These are phyloP conservation scores for Verticillium nubilum DNA, from an alignment of 2,329 filamentous ascomycete genomes.

Conservation along the genomic window DNA sequence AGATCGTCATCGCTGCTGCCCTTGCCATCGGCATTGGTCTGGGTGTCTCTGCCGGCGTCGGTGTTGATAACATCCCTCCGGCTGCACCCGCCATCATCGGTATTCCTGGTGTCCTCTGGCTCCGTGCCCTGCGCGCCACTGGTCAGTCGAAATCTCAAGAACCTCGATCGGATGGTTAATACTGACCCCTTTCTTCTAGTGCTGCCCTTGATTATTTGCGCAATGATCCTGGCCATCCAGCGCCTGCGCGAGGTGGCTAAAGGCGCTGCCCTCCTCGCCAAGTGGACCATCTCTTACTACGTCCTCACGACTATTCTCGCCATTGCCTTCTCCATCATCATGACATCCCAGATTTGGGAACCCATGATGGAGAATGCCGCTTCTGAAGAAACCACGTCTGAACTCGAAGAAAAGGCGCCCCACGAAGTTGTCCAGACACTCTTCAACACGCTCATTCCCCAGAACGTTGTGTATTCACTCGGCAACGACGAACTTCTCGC, in stretches of 20 bases:
- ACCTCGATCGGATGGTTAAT: not conserved
- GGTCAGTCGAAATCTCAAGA: slow-evolving; percentile 25
- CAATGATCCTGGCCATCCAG: slow-evolving; percentile 46
- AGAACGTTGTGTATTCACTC: slow-evolving; percentile 41
- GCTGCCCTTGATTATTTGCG: slow-evolving; percentile 44
- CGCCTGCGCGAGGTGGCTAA: slow-evolving; percentile 39
- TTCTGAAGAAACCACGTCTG: slow-evolving; percentile 9
- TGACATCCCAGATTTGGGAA: slow-evolving; percentile 41
- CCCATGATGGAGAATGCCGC: slow-evolving; percentile 30
- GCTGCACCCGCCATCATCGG: slow-evolving; percentile 34
- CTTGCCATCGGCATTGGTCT: slow-evolving; percentile 45
- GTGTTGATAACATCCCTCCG: slow-evolving; percentile 35
- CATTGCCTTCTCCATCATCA: slow-evolving; percentile 38
- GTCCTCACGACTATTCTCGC: slow-evolving; percentile 42
- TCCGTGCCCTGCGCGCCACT: slow-evolving; percentile 41
- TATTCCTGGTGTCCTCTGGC: slow-evolving; percentile 44
- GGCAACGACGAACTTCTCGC: slow-evolving; percentile 40
- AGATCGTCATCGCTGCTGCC: slow-evolving; percentile 42
- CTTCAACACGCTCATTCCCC: slow-evolving; percentile 42
- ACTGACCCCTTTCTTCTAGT: slow-evolving; percentile 25
- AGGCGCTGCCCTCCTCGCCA: slow-evolving; percentile 36
- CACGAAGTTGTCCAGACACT: slow-evolving; percentile 40
- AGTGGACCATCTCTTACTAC: slow-evolving; percentile 45
- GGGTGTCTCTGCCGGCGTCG: slow-evolving; percentile 34
- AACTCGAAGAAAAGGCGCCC: slow-evolving; percentile 17